Evolutionary conservation across 2,329 filamentous ascomycete species (phyloP).

Genomic region (Leptographium procerum): DNA sequence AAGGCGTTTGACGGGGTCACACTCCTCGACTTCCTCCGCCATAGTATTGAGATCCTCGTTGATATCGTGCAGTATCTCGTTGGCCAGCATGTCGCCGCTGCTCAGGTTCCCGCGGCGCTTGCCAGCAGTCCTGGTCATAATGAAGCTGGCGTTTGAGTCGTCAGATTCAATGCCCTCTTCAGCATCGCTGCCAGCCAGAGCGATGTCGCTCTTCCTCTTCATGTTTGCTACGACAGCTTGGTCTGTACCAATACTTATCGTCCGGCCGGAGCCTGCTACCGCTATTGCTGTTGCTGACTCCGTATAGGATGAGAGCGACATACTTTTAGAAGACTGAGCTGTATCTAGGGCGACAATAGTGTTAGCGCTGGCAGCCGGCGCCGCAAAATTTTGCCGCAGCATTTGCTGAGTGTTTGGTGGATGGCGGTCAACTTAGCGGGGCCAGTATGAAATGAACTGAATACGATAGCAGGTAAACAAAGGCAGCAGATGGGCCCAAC

Average conservation of each 20-base stretch:
- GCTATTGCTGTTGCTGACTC: background rate
- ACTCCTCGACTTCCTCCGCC: constrained; percentile 19
- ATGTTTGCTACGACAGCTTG: background rate
- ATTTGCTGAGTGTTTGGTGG: background rate
- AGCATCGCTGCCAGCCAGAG: constrained; percentile 4
- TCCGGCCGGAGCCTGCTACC: background rate
- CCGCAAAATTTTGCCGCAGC: background rate
- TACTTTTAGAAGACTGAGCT: background rate
- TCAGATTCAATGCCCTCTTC: constrained; percentile 10
- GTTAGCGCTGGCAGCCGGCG: background rate
- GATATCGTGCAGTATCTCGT: constrained; percentile 14
- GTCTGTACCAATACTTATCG: background rate
- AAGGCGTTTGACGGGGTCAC: constrained; percentile 16
- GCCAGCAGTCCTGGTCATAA: constrained; percentile 14
- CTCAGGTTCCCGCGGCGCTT: constrained; percentile 14
- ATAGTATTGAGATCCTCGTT: constrained; percentile 17
- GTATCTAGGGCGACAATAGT: background rate
- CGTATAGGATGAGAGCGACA: background rate
- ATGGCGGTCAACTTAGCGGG: constrained; percentile 1
- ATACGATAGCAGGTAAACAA: too few relatives aligned
- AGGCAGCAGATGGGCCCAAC: background rate
- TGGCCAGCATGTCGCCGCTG: constrained; percentile 13
- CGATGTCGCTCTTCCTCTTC: constrained; percentile 3
- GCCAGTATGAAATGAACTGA: constrained; percentile 3
- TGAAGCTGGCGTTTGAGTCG: constrained; percentile 7